Conservation (phyloP, 306 rosid species). For the Ochetophila trinervis region DNA sequence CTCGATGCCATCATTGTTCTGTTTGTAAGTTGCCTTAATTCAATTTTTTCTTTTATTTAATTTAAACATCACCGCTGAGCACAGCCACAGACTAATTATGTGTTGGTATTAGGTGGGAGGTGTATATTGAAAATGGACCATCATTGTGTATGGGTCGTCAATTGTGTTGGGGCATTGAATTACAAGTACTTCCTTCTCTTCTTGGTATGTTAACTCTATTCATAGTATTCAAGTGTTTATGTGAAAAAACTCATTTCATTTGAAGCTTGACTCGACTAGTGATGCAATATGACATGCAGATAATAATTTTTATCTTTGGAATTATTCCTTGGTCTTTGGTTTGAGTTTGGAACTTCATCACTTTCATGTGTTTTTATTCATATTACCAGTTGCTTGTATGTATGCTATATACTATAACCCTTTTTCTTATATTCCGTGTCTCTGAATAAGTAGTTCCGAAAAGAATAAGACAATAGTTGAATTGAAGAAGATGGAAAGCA, state of each 20-base stretch:
- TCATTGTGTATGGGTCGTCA: slow-evolving; percentile 83
- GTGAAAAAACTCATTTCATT: neutral
- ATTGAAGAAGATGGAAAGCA: too few relatives aligned
- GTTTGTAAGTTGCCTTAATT: slow-evolving; percentile 53
- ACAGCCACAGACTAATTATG: slow-evolving; percentile 8
- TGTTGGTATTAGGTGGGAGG: slow-evolving; percentile 59
- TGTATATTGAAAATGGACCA: slow-evolving; percentile 82
- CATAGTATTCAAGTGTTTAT: neutral
- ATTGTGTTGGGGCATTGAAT: slow-evolving; percentile 79
- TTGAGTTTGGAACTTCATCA: too few relatives aligned
- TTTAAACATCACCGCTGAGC: slow-evolving; percentile 1
- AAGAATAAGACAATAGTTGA: too few relatives aligned
- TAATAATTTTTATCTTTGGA: too few relatives aligned
- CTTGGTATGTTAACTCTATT: slow-evolving; percentile 47
- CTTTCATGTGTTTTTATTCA: too few relatives aligned
- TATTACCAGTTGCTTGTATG: too few relatives aligned
- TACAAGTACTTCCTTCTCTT: slow-evolving; percentile 76
- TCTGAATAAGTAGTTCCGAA: too few relatives aligned
- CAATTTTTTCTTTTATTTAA: neutral
- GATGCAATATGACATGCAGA: too few relatives aligned
- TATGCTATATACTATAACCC: too few relatives aligned
- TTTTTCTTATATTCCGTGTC: too few relatives aligned
- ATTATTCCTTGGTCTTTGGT: too few relatives aligned
- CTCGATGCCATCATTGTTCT: slow-evolving; percentile 81
- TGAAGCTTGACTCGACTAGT: too few relatives aligned